Base-by-base conservation (phyloP, 306 rosid genomes). In the Rosa rugosa region DNA sequence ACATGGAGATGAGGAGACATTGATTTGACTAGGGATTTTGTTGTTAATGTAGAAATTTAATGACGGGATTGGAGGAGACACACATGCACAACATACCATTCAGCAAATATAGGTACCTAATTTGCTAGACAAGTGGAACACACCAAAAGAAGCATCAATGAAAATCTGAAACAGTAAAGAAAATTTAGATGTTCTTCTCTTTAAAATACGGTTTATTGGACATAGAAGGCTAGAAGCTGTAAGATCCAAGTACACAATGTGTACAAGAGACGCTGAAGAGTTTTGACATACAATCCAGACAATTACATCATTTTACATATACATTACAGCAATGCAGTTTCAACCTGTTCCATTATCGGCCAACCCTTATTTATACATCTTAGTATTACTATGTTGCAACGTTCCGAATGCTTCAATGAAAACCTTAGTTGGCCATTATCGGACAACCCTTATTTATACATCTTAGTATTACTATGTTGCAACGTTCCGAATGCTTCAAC, bases 321-420 rank as follows among this genome's bases (percentile, higher is more conserved):
- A 45, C 69, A 23, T 22, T 44, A 62, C 45, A 45, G 62, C 46
- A 62, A 60, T 16, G 18, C 60, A 75, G 79, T 45, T 75, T 75
- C 56, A 75, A 59, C 25, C n/a, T 75, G 38, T 75, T 44, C 44
- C 71, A 44, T 75, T 16, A 75, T 11, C 17, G 14, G 71, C 45
- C 67, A 75, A 44, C 69, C 25, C 36, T 62, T 62, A 45, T 44
- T 75, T 22, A 12, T 14, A 41, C 23, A 75, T 5, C 18, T 8
- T 8, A 45, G 71, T 27, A 31, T 38, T 20, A 25, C 45, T 20
- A 9, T 42, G 12, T n/a, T 40, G 38, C 22, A 20, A 38, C 51
- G 54, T 53, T 40, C 25, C 38, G 14, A 51, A 72, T 11, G 46
- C 3, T 27, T 27, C 31, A 27, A 27, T 27, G 31, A 27, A 27